Evolutionary conservation across 2,329 filamentous ascomycete genomes (phyloP).

Genomic region (Fusarium scirpi): DNA sequence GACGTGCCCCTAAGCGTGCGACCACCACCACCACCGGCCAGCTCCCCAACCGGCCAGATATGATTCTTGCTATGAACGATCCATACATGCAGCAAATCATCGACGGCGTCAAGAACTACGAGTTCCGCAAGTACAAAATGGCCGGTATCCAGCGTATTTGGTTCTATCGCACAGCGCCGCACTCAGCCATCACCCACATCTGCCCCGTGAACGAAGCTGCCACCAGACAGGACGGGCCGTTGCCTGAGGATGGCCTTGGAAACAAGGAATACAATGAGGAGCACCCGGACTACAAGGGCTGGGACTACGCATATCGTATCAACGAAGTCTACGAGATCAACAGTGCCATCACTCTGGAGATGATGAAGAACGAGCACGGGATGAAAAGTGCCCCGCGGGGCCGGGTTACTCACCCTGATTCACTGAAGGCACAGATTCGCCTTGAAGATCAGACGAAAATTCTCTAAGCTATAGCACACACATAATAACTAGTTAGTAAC

Average conservation of each 20-base stretch:
- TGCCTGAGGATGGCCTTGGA: slow-evolving; percentile 40
- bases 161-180: slow-evolving; percentile 26
- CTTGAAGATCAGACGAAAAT: not conserved
- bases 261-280: slow-evolving; percentile 46
- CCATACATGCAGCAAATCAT: not conserved
- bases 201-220: slow-evolving; percentile 35
- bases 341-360: slow-evolving; percentile 17
- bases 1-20: no score
- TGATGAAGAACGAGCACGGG: slow-evolving; percentile 30
- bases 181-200: slow-evolving; percentile 46
- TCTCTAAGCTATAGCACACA: not conserved
- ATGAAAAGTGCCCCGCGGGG: slow-evolving; percentile 27
- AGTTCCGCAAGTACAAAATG: not conserved
- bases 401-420: no score
- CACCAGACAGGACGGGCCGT: slow-evolving; percentile 28
- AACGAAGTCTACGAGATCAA: slow-evolving; percentile 40
- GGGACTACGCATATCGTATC: slow-evolving; percentile 48
- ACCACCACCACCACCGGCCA: not conserved
- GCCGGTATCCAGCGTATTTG: not conserved
- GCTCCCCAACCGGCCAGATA: not conserved
- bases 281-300: slow-evolving; percentile 44
- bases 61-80: not conserved
- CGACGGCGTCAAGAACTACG: not conserved
- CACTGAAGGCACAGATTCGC: not conserved
- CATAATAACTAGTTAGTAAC: not conserved